Base-by-base conservation (phyloP, 306 rosid species). In the Hippophae rhamnoides region DNA sequence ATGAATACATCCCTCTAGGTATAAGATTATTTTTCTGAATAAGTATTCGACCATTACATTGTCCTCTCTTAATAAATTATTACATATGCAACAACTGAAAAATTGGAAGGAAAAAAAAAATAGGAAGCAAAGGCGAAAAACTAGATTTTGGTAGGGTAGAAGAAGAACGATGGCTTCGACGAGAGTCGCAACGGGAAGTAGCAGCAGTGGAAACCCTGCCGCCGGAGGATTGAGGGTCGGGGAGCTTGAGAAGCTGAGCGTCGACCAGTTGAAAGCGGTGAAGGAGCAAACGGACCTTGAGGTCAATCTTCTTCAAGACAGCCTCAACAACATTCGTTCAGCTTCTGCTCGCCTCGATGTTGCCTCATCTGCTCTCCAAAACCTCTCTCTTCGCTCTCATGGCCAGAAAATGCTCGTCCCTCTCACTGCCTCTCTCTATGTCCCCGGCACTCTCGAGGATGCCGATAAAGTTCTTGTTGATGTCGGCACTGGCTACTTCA, bases 401-500 rank as follows among this genome's bases (percentile, higher is more conserved):
- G 89, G 86, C 43, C 74, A 78, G 79, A 82, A 77, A 60, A 84
- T 85, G 75, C 75, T 92, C 60, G 96, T 88, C 47, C 99, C 99
- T 12, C 95, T 92, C 52, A 88, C 96, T 26, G 96, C 99, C 7
- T 92, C 99, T 3, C 96, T 92, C 8, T 88, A 92, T 69, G 99
- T 92, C 27, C 80, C 95, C 53, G 99, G 90, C 43, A 76, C 88
- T 26, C 99, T 92, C 47, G 79, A 85, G 47, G 85, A 88, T 41
- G 64, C 89, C 9, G 66, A 78, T 12, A 77, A 78, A 46, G 95
- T 92, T 60, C 58, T 88, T 56, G 83, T 88, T 51, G 96, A 92
- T 74, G 92, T 92, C 14, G 99, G 96, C 52, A 92, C 99, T 18
- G 96, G 99, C 8, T 92, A 88, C 74, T 92, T 92, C 83, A 75